These are phyloP conservation scores for Pichia sp. DNA, from an alignment of 1,139 yeast genomes.

Conservation along the genomic window DNA sequence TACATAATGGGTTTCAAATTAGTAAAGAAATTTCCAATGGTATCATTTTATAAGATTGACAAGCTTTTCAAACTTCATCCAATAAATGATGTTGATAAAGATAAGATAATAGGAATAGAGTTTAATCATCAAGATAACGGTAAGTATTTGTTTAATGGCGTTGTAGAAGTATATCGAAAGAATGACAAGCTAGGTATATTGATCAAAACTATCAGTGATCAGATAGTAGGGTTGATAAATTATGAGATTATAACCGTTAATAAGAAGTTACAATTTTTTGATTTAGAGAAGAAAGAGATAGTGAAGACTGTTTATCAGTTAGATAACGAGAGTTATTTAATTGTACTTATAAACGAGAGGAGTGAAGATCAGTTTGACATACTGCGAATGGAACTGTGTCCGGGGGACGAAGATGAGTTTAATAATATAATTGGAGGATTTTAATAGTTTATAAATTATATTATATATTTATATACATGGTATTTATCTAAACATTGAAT, in stretches of 20 bases:
- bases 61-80: not conserved
- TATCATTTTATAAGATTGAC: not conserved
- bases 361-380: not conserved
- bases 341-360: conserved; percentile 23
- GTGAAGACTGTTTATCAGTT: conserved; percentile 9
- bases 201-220: conserved; percentile 1
- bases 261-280: conserved; percentile 1
- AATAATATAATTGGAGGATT: conserved; percentile 15
- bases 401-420: conserved; percentile 20
- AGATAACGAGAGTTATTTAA: conserved; percentile 18
- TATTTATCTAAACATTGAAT: not conserved
- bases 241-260: conserved; percentile 16
- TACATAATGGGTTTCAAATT: too few species aligned
- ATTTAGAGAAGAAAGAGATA: not conserved
- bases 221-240: conserved; percentile 17
- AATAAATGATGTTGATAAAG: not conserved
- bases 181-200: not conserved
- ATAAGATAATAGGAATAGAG: conserved; percentile 7
- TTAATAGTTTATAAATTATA: not conserved
- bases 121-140: not conserved
- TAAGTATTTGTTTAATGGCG: conserved; percentile 20
- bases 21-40: not conserved
- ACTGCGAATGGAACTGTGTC: conserved; percentile 33
- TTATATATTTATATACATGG: not conserved
- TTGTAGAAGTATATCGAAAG: conserved; percentile 20